phyloP scores from a whole-genome alignment of 768 basidiomycete species.

The Suillus lakei region DNA sequence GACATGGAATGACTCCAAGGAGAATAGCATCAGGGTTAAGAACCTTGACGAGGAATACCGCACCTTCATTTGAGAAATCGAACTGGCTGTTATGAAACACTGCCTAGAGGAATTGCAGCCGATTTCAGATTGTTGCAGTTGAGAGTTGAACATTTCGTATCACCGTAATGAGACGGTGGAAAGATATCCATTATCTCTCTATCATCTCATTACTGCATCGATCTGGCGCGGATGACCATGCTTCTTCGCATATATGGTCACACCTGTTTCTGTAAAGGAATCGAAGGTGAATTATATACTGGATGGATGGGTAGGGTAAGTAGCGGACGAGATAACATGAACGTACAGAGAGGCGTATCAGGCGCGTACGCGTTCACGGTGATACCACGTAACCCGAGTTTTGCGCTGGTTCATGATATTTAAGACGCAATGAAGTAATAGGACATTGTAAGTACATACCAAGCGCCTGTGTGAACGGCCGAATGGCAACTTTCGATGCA shows the following conservation, averaged over 20 bases:
- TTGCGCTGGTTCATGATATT: slow-evolving; percentile 13
- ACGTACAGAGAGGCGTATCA: slow-evolving; percentile 19
- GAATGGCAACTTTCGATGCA: not conserved
- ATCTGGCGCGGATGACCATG: not conserved
- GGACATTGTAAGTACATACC: not conserved
- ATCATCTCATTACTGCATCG: not conserved
- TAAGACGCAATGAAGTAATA: not conserved
- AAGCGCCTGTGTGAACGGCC: not conserved
- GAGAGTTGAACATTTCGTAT: not conserved
- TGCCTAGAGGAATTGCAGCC: not conserved
- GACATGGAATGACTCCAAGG: not conserved
- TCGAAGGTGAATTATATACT: not conserved
- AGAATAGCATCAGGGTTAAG: not conserved
- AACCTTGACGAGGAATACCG: not conserved
- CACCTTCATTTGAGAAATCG: not conserved
- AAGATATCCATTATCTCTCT: not conserved
- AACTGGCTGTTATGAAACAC: not conserved
- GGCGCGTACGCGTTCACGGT: slow-evolving; percentile 27
- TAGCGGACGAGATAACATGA: not conserved
- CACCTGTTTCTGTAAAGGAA: not conserved
- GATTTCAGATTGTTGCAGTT: not conserved
- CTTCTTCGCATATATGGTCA: not conserved
- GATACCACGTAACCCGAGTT: slow-evolving; percentile 21
- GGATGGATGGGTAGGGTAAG: no score
- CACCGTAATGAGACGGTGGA: not conserved